Evolutionary conservation across 2,329 filamentous ascomycete species (phyloP), one percentile per base, ranked within the genome.

Genomic region (Verticillium nonalfalfae): DNA sequence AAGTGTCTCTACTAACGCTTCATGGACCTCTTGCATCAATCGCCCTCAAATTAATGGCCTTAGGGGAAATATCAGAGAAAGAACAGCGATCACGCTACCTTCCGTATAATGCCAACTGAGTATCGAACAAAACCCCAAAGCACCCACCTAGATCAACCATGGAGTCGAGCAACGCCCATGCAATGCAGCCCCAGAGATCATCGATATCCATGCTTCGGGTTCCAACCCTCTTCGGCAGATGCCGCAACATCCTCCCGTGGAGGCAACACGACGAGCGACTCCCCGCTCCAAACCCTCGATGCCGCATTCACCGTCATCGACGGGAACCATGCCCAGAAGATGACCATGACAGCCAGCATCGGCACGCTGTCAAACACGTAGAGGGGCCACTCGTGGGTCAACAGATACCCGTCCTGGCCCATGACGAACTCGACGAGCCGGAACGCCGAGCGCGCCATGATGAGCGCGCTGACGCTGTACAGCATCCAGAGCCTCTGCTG

Each of bases 381-480:
- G n/a, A 77, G 58, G 18, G 72, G 71, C 72, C 73, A 75, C 66
- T 81, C 79, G 61, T 77, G 68, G 4, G 56, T 61, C 36, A 80
- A 66, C 2, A 75, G 65, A 63, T 79, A 80, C 0, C 76, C 78
- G 21, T 72, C 66, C 7, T 72, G 64, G 11, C 78, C 79, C 68
- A 75, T 70, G 2, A 70, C 69, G 66, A 80, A 83, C 70, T 84
- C 81, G n/a, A 82, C 66, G 1, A 80, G 72, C 15, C 81, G 75
- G 63, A 78, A 81, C 7, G 80, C 61, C 4, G 76, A 79, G 11
- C 80, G 72, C 2, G 78, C 65, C 61, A 79, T 71, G 34, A 82
- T 61, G 15, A 62, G 18, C 4, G 38, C 55, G 33, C 61, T 61
- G 54, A 52, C 50, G 14, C 36, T 36, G 18, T 62, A 62, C 11